Conservation (phyloP, 2,329 filamentous ascomycete species). For the Escovopsis sp. region DNA sequence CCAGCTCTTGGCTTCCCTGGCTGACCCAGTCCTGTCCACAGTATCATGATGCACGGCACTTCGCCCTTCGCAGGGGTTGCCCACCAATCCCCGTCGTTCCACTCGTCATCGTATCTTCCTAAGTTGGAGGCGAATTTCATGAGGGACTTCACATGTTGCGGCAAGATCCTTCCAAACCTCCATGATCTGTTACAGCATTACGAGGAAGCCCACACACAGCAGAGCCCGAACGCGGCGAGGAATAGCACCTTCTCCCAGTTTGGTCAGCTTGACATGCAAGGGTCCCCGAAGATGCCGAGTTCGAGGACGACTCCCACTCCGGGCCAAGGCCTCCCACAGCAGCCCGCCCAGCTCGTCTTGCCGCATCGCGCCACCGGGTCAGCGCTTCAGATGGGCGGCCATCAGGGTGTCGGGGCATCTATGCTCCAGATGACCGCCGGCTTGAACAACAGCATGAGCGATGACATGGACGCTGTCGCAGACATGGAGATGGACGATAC, state of each 20-base stretch:
- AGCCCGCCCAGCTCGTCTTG: slow-evolving; percentile 19
- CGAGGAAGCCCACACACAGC: slow-evolving; percentile 80
- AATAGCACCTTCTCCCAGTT: slow-evolving; percentile 28
- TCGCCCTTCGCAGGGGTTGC: slow-evolving; percentile 59
- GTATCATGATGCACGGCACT: slow-evolving; percentile 89
- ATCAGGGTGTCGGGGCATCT: slow-evolving; percentile 13
- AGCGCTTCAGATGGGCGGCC: slow-evolving; percentile 25
- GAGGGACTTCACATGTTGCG: slow-evolving; percentile 93
- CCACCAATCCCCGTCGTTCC: slow-evolving; percentile 84
- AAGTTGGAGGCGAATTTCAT: slow-evolving; percentile 97
- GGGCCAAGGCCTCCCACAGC: slow-evolving; percentile 16
- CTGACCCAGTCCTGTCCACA: slow-evolving; percentile 25
- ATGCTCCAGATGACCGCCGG: slow-evolving; percentile 27
- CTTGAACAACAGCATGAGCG: slow-evolving; percentile 24
- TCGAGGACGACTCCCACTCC: slow-evolving; percentile 18
- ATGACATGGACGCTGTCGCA: slow-evolving; percentile 73
- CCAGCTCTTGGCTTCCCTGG: slow-evolving; percentile 1
- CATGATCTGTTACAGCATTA: slow-evolving; percentile 95
- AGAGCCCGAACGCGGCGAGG: slow-evolving; percentile 30
- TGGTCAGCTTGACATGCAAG: slow-evolving; percentile 19
- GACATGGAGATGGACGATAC: slow-evolving; percentile 97
- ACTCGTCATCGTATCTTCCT: slow-evolving; percentile 90
- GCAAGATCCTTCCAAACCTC: slow-evolving; percentile 73
- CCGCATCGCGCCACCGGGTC: slow-evolving; percentile 16
- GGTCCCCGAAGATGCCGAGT: slow-evolving; percentile 18